Evolutionary conservation across 306 rosid species (phyloP), one percentile per base, ranked within the genome.

Genomic region (Quercus gilva): DNA sequence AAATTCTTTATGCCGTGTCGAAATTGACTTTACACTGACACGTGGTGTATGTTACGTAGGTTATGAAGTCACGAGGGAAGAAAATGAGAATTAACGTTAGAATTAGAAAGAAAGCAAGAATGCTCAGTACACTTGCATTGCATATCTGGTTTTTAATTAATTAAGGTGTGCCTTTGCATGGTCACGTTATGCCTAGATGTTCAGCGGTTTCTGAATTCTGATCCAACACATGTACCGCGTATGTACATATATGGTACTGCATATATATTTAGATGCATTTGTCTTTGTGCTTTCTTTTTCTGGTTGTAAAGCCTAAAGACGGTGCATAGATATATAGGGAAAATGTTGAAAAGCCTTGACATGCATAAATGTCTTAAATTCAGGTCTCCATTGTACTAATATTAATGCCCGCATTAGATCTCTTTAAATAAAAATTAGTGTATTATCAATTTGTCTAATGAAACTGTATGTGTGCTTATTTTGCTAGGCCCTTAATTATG

Each of bases 1-100:
- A 83, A 77, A 73, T 28, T 74, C 25, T 68, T 21, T 15, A 69
- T 76, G 85, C 70, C 11, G 45, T 69, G 88, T 74, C 55, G 82
- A 85, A 71, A 79, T 89, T 86, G 92, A 87, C 91, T 85, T 86
- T 73, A 45, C 6, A n/a, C 28, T 15, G 18, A 19, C 60, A 41
- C 31, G 3, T 7, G 6, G 5, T 20, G 25, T 18, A 12, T 56
- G 29, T 56, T 76, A 52, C 80, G 55, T 25, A 51, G 8, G 5
- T 1, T 8, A 59, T 43, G 64, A 71, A 75, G 70, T 76, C 57
- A 53, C 55, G 20, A 51, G 71, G 64, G 67, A 67, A 81, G 17
- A 31, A 74, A 37, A 26, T 82, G 59, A 60, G 2, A 21, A 33
- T 5, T 33, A 33, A 65, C 20, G 43, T 37, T 37, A 37, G 45